These are phyloP conservation scores for Leucosporidium scottii DNA, from an alignment of 768 basidiomycete species.

Conservation along the genomic window DNA sequence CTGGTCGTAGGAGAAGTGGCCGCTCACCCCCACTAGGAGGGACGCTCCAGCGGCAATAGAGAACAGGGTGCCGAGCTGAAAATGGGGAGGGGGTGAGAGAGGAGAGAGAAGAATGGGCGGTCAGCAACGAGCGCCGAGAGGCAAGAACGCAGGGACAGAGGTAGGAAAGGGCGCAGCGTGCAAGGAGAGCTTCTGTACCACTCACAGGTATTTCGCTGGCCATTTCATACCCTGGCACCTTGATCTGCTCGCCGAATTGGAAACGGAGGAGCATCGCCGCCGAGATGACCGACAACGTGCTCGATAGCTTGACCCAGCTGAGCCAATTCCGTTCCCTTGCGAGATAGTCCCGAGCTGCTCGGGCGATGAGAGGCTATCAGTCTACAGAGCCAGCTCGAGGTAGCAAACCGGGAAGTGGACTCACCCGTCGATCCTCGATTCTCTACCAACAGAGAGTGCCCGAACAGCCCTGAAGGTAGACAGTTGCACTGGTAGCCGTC, in stretches of 20 bases:
- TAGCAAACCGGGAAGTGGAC: neutral
- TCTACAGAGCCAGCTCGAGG: neutral
- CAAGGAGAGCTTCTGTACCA: too few relatives aligned
- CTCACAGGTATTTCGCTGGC: slow-evolving; percentile 14
- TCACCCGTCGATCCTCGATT: neutral
- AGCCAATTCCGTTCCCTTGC: slow-evolving; percentile 33
- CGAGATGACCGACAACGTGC: slow-evolving; percentile 18
- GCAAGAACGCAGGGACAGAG: too few relatives aligned
- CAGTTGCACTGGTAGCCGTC: too few relatives aligned
- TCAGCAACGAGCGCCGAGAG: too few relatives aligned
- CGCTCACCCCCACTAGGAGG: neutral
- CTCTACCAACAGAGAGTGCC: too few relatives aligned
- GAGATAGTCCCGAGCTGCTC: neutral
- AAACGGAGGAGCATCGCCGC: slow-evolving; percentile 26
- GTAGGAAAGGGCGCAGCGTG: neutral
- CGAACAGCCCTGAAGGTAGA: too few relatives aligned
- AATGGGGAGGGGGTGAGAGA: too few relatives aligned
- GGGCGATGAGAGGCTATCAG: neutral
- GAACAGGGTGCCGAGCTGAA: slow-evolving; percentile 27
- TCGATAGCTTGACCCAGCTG: slow-evolving; percentile 20
- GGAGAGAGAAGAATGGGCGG: too few relatives aligned
- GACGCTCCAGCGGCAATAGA: slow-evolving; percentile 13
- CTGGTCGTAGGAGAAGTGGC: neutral
- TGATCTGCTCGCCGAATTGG: slow-evolving; percentile 9
- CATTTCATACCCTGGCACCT: slow-evolving; percentile 5